These are phyloP conservation scores for Suillus lakei DNA, from an alignment of 768 basidiomycete species.

Conservation along the genomic window DNA sequence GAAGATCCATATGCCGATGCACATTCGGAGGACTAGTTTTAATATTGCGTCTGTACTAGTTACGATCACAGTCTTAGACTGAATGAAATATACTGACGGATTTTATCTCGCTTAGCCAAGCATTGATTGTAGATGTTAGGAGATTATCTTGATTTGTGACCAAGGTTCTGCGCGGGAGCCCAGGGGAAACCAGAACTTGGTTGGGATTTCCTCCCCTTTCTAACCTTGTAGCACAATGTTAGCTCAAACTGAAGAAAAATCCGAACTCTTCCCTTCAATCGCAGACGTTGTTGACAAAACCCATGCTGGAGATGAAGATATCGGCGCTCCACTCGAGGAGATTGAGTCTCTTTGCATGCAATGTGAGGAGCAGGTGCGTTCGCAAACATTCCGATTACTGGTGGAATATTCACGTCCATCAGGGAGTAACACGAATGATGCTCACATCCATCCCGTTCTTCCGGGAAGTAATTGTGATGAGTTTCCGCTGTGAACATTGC, in stretches of 20 bases:
- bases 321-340: conserved; percentile 66
- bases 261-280: conserved; percentile 60
- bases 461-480: conserved; percentile 93
- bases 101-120: too few species aligned
- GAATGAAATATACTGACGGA: background rate
- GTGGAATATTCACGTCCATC: conserved; percentile 20
- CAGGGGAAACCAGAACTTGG: background rate
- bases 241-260: conserved; percentile 28
- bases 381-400: background rate
- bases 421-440: conserved; percentile 89
- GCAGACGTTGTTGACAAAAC: conserved; percentile 57
- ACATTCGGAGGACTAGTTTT: background rate
- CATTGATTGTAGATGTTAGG: too few species aligned
- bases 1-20: background rate
- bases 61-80: background rate
- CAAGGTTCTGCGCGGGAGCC: too few species aligned
- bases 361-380: conserved; percentile 84
- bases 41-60: background rate
- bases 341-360: conserved; percentile 94
- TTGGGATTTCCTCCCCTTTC: background rate
- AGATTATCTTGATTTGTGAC: too few species aligned
- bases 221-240: conserved; percentile 19
- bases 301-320: conserved; percentile 43
- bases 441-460: conserved; percentile 96
- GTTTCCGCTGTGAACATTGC: conserved; percentile 95